Base-by-base conservation (phyloP, 805 yeast species). In the Nakazawaea molendinolei region DNA sequence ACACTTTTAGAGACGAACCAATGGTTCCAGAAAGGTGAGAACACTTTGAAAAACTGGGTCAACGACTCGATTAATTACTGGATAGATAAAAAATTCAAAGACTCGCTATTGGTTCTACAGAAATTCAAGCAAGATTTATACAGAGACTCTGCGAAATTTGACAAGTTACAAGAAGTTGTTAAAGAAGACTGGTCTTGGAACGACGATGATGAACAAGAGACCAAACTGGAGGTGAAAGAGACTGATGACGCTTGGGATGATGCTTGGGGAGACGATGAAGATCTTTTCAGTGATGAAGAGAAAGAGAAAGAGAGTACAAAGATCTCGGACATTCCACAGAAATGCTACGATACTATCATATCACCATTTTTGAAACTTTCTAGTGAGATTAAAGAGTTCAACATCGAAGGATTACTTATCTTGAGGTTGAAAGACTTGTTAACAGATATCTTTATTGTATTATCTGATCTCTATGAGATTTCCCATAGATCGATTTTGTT, bases 401-500 rank as follows among this genome's bases (percentile, higher is more conserved):
- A 54, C n/a, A 41, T 53, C 9, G 41, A 43, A 12, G 28, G 31
- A 5, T 27, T 48, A 19, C 53, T 60, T 38, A 44, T 49, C 8
- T 36, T 39, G 18, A 50, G 51, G 27, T 36, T 55, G 17, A 58
- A 56, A 29, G 52, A 53, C 29, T 24, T 58, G 12, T 18, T 53
- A 8, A 32, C 41, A 13, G 44, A 52, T 27, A 47, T 39, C 23
- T 57, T 53, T 31, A 52, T 56, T 26, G 33, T 55, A 7, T 42
- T 46, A 20, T 31, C 42, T 3, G 36, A 47, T 19, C 27, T 43
- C 0, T 6, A 31, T 7, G 37, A 40, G 3, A 43, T 38, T 16
- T 56, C 58, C 36, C 44, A 51, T 3, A 46, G 39, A n/a, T 41
- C 39, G 14, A 37, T 57, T 3, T 35, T 58, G 12, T 57, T 59